Evolutionary conservation across 2,329 filamentous ascomycete genomes (phyloP), one percentile per base, ranked within the genome.

Genomic region (Microcyclosporella mali): DNA sequence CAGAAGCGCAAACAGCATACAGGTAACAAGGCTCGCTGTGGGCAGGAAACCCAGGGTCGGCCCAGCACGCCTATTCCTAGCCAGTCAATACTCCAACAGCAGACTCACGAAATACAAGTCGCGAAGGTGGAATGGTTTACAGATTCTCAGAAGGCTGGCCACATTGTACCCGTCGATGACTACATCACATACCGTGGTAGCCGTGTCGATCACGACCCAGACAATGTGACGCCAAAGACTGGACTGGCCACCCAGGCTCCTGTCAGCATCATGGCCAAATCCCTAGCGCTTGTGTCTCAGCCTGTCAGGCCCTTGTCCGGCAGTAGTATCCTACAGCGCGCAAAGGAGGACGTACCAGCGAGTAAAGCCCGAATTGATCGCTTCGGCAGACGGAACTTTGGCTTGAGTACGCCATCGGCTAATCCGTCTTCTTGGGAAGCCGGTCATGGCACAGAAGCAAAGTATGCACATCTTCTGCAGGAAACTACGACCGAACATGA

Each of bases 401-500:
- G 44, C 14, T 31, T 43, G 33, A 46, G 28, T 19, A 50, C 48
- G n/a, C 50, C 41, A 8, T 49, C 46, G 14, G 44, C 45, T 14
- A 50, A 47, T 10, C 44, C 47, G 4, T 46, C 51, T 17, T 52
- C 47, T 33, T 61, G 59, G 57, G 53, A 57, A 35, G 56, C 55
- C 36, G 61, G 56, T 21, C 58, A 57, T 33, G 56, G 49, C 11
- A 59, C 48, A 16, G 55, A 63, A 40, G 49, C 51, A 36, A 49
- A 56, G 35, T 49, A 56, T 46, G 70, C 70, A 36, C 65, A 68
- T 41, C 65, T 94, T 4, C 59, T 81, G 8, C 79, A 80, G 29
- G 73, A 85, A 57, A 85, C 84, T 1, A 95, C 88, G 0, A 85
- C 83, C 2, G 88, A 94, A 45, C 76, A 89, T 44, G 85, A 94